Evolutionary conservation across 1,284 basidiomycete species (phyloP).

Genomic region (Puccinia horiana): DNA sequence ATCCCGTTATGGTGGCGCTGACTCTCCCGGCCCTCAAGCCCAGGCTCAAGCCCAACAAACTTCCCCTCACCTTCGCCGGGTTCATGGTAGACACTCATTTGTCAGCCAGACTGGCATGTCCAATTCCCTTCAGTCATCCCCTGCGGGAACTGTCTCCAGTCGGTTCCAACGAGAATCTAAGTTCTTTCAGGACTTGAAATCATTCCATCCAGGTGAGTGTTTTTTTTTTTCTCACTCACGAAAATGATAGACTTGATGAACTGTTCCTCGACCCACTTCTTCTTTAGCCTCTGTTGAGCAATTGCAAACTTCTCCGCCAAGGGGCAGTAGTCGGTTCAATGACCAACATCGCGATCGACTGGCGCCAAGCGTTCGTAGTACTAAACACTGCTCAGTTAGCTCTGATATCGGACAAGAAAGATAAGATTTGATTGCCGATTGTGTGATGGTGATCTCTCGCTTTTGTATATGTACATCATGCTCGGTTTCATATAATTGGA

Average conservation of each 20-base stretch:
- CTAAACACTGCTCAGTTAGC: background rate
- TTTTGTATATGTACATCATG: too few relatives aligned
- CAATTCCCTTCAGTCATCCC: conserved; percentile 25
- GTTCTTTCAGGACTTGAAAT: conserved; percentile 37
- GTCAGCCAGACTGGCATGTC: background rate
- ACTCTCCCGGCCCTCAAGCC: conserved; percentile 42
- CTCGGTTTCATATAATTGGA: too few relatives aligned
- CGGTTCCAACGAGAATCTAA: conserved; percentile 30
- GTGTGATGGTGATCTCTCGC: too few relatives aligned
- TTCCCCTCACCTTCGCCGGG: conserved; percentile 1
- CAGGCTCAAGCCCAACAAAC: conserved; percentile 18
- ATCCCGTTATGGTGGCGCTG: conserved; percentile 32
- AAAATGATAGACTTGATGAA: background rate
- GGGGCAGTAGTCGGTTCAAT: conserved; percentile 20
- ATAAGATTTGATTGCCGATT: too few relatives aligned
- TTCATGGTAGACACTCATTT: conserved; percentile 6
- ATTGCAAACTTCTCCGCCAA: conserved; percentile 33
- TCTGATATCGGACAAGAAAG: background rate
- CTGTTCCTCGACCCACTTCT: background rate
- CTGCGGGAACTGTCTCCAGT: conserved; percentile 32
- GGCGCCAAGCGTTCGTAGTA: conserved; percentile 25
- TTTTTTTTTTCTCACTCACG: background rate
- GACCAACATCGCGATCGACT: background rate
- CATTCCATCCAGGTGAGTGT: conserved; percentile 24
- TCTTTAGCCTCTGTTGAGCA: conserved; percentile 24